Base-by-base conservation (phyloP, 75 land plant species). In the Pinus taeda region DNA sequence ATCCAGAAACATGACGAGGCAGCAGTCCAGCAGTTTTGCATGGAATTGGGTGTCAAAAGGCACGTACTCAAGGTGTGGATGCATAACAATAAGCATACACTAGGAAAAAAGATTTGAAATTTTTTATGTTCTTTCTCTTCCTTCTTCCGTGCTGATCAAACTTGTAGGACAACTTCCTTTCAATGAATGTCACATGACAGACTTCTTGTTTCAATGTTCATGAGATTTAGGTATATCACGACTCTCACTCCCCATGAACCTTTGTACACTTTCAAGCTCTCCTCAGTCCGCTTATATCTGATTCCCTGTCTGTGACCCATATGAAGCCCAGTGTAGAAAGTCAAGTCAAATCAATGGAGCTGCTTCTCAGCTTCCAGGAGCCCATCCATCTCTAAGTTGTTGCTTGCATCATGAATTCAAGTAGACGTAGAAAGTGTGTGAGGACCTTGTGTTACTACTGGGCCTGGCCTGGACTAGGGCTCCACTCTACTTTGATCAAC, bases 21-120 rank as follows among this genome's bases (percentile, higher is more conserved):
- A 8, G 88, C 84, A 30, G 89, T 87, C 74, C 89, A 87, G 70
- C 89, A 82, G 61, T 85, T 87, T 56, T 87, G 89, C 76, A 80
- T 81, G 26, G 79, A 86, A 12, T 75, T 82, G 29, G 81, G 88
- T 59, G 80, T 87, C 53, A 85, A 86, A 81, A 61, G 89, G 71
- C 89, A 87, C 59, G 89, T 87, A 14, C 81, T 87, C 56, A 87
- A 87, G 85, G 89, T 87, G 69, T 87, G 89, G 89, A 87, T 87
- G 89, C 89, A 87, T 67, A 87, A 87, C 78, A 87, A 87, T 79
- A 87, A 87, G 85, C 84, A 86, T 81, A 87, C 89, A 6, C 76
- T 87, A 15, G 89, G 89, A 17, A 87, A 87, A 84, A 87, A 80
- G 73, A 20, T 73, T 30, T 73, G 58, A 73, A 49, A 49, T 11